Percentiles rank a stretch among this genome's conserved stretches.
These are phyloP conservation scores for Euphorbia lathyris DNA, from an alignment of 345 rosid genomes.

Conservation along the genomic window DNA sequence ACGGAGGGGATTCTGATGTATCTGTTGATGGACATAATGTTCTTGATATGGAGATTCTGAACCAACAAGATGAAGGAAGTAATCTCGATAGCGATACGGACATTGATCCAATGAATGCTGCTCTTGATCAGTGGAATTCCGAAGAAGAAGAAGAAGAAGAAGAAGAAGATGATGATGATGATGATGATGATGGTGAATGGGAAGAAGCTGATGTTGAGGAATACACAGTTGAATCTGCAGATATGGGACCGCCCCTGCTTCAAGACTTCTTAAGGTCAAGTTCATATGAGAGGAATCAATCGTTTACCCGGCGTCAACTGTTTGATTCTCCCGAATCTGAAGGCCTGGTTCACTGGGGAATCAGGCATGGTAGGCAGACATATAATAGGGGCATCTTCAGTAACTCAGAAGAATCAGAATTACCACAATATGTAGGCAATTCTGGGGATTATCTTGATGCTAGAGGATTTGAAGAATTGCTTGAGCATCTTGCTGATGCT, in stretches of 20 bases:
- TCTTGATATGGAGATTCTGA: constrained; percentile 46
- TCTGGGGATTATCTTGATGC: constrained; percentile 55
- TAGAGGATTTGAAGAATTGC: constrained; percentile 69
- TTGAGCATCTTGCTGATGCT: constrained; percentile 66
- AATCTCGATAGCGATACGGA: constrained; percentile 68
- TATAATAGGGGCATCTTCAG: constrained; percentile 32
- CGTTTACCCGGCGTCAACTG: constrained; percentile 21
- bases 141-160: constrained; percentile 55
- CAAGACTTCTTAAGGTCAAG: constrained; percentile 36
- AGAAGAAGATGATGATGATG: constrained; percentile 35
- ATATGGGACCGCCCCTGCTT: constrained; percentile 27
- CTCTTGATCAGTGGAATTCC: constrained; percentile 65
- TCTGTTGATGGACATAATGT: constrained; percentile 59
- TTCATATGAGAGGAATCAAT: constrained; percentile 45
- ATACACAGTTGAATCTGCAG: constrained; percentile 31
- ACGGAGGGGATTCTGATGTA: constrained; percentile 80
- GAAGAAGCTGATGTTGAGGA: constrained; percentile 56
- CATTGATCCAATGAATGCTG: constrained; percentile 95
- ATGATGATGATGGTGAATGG: constrained; percentile 52
- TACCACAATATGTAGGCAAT: constrained; percentile 40
- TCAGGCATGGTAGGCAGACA: constrained; percentile 40
- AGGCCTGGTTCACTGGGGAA: constrained; percentile 34
- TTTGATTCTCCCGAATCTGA: constrained; percentile 43
- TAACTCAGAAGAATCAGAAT: constrained; percentile 41
- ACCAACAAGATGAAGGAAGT: constrained; percentile 46